phyloP scores from a whole-genome alignment of 2,329 filamentous ascomycete genomes.

The Ilyonectria mors-panacis region DNA sequence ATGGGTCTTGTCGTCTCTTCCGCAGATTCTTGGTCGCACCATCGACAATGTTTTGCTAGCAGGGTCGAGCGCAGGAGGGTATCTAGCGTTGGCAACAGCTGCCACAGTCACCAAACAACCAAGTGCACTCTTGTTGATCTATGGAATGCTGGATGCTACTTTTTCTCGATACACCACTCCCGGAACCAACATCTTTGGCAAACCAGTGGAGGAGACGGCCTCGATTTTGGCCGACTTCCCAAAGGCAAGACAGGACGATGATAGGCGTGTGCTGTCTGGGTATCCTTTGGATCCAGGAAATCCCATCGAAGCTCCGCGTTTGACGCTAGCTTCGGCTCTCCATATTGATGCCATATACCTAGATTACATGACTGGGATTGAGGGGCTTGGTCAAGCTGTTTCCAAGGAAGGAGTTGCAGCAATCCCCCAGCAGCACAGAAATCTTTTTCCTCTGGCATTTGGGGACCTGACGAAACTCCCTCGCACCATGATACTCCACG shows the following conservation, averaged over 20 bases:
- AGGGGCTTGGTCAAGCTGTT: conserved; percentile 26
- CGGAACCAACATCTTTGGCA: conserved; percentile 33
- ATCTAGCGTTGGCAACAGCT: conserved; percentile 36
- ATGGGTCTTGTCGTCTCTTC: conserved; percentile 35
- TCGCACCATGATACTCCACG: conserved; percentile 38
- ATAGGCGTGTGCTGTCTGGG: conserved; percentile 26
- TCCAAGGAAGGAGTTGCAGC: conserved; percentile 24
- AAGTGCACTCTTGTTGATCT: conserved; percentile 30
- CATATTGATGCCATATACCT: conserved; percentile 40
- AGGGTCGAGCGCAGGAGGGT: conserved; percentile 42
- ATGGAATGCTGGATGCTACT: conserved; percentile 39
- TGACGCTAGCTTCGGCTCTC: conserved; percentile 33
- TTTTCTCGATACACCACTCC: conserved; percentile 33
- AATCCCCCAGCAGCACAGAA: conserved; percentile 29
- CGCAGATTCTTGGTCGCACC: conserved; percentile 20
- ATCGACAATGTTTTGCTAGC: conserved; percentile 34
- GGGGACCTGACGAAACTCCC: conserved; percentile 29
- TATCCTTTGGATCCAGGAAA: conserved; percentile 5
- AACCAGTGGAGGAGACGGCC: conserved; percentile 26
- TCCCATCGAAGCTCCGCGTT: conserved; percentile 1
- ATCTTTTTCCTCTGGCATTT: conserved; percentile 38
- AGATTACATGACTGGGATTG: conserved; percentile 40
- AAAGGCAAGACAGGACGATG: conserved; percentile 4
- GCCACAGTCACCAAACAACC: conserved; percentile 26
- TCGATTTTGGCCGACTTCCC: conserved; percentile 36